Percentiles rank a stretch among this genome's conserved stretches.
Evolutionary conservation across 805 yeast genomes (phyloP).

Genomic region (Yamadazyma olivae): DNA sequence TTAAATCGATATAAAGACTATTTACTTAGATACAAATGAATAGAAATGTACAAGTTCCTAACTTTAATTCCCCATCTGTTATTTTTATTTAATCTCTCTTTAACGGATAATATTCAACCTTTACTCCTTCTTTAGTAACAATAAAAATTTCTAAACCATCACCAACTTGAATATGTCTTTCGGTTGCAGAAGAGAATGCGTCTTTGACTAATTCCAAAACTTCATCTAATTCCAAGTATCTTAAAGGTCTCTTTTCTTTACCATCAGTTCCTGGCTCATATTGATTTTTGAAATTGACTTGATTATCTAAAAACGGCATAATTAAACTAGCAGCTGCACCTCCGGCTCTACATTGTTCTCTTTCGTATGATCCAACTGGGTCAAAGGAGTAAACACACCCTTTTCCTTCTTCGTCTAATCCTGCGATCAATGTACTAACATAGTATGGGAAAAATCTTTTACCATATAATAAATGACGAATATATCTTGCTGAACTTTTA

Average conservation of each 20-base stretch:
- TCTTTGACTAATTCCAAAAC: constrained; percentile 86
- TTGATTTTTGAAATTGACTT: constrained; percentile 94
- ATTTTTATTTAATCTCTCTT: constrained; percentile 74
- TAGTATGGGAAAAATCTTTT: constrained; percentile 96
- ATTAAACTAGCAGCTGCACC: constrained; percentile 96
- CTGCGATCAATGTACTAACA: constrained; percentile 92
- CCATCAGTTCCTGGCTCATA: constrained; percentile 77
- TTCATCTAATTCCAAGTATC: constrained; percentile 74
- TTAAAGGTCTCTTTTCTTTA: constrained; percentile 53
- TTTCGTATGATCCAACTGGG: constrained; percentile 96
- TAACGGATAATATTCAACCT: constrained; percentile 77
- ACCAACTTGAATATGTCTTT: constrained; percentile 98
- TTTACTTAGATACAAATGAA: constrained; percentile 1
- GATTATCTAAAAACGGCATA: constrained; percentile 97
- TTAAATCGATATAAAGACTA: too few relatives aligned
- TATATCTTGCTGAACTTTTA: constrained; percentile 80
- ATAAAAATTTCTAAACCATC: constrained; percentile 90
- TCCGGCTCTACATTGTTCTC: constrained; percentile 96
- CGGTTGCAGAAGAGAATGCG: constrained; percentile 95
- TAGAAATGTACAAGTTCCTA: background rate
- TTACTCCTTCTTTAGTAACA: constrained; percentile 90
- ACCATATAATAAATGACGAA: constrained; percentile 86
- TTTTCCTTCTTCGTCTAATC: constrained; percentile 85
- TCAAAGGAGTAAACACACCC: constrained; percentile 96
- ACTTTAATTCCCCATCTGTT: too few relatives aligned